These are phyloP conservation scores for Fusarium hostae DNA, from an alignment of 2,329 filamentous ascomycete species.

Conservation along the genomic window DNA sequence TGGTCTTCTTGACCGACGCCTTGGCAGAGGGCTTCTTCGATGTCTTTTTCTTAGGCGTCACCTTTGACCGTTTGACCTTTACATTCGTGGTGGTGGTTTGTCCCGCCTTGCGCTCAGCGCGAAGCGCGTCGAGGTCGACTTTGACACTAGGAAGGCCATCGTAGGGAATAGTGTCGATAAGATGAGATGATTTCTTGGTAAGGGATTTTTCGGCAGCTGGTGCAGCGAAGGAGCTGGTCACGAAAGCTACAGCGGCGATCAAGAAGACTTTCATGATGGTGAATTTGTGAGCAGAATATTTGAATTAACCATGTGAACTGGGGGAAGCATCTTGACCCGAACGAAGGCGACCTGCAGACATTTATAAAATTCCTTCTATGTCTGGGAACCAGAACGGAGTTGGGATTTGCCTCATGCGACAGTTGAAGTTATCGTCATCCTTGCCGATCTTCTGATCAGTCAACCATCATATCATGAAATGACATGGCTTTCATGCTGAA, in stretches of 20 bases:
- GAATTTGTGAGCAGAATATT: fast-evolving
- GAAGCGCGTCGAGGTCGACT: neutral
- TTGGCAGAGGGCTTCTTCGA: neutral
- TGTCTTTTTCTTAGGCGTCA: neutral
- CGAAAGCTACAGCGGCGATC: neutral
- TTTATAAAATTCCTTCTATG: neutral
- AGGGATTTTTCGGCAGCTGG: neutral
- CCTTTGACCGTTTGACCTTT: neutral
- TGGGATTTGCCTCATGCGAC: neutral
- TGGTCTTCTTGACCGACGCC: neutral
- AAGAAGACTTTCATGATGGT: neutral
- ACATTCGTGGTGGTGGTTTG: neutral
- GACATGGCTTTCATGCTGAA: neutral
- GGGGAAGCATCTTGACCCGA: fast-evolving
- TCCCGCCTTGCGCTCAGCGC: neutral
- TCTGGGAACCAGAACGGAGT: neutral
- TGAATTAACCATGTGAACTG: neutral
- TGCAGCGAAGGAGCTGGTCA: neutral
- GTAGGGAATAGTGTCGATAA: neutral
- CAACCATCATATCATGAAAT: neutral
- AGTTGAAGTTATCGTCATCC: neutral
- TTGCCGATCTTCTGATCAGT: neutral
- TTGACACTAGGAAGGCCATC: neutral
- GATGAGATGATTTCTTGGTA: neutral
- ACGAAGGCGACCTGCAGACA: no score